A percentile compares a stretch with the other conserved stretches of the same genome.
Evolutionary conservation across 768 basidiomycete genomes (phyloP).

Genomic region (Vishniacozyma victoriae): DNA sequence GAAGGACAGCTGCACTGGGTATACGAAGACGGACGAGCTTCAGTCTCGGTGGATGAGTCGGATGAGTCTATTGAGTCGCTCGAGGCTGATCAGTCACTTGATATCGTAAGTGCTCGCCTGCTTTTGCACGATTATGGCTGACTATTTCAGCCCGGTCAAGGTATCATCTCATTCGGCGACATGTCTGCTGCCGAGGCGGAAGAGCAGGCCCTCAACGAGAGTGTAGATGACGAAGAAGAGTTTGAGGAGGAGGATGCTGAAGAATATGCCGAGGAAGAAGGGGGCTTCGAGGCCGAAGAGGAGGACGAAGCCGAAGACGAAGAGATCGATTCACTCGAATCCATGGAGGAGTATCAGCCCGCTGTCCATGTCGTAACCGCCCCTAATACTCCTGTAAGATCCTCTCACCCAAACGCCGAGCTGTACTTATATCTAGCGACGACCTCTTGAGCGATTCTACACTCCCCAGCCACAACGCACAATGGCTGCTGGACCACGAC

Average conservation of each 20-base stretch:
- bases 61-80: conserved; percentile 53
- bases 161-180: neutral
- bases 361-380: no score
- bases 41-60: conserved; percentile 53
- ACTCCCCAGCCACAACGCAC: conserved; percentile 34
- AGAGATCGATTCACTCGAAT: conserved; percentile 5
- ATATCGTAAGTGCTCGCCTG: conserved; percentile 21
- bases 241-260: conserved; percentile 14
- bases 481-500: conserved; percentile 15
- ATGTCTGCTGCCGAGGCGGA: neutral
- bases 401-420: no score
- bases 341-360: conserved; percentile 1
- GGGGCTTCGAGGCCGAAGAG: conserved; percentile 4
- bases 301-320: neutral
- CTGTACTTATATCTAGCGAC: conserved; percentile 5
- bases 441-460: conserved; percentile 23
- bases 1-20: conserved; percentile 21
- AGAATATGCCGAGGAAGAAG: conserved; percentile 2
- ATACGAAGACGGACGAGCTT: conserved; percentile 17
- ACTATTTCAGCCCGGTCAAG: neutral
- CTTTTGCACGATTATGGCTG: neutral
- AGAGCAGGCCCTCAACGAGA: neutral
- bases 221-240: conserved; percentile 5
- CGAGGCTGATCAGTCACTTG: conserved; percentile 37
- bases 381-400: no score